Percentiles rank a stretch among this genome's conserved stretches.
These are phyloP conservation scores for Zygotorulaspora danielsina DNA, from an alignment of 805 yeast genomes.

Conservation along the genomic window DNA sequence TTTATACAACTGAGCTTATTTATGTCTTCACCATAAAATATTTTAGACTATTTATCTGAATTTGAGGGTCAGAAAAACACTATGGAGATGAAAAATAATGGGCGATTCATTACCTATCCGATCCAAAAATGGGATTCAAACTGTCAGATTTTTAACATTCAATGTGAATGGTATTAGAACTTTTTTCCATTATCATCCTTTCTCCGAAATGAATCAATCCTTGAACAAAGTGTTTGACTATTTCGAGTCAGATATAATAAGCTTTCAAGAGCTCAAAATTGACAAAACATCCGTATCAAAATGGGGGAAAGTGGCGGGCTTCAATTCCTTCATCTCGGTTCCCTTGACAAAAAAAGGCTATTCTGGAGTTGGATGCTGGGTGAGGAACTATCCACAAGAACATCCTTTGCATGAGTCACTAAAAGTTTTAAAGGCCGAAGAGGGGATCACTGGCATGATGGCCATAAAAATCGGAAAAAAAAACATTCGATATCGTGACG, in stretches of 20 bases:
- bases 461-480: constrained; percentile 22
- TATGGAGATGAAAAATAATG: too few species aligned
- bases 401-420: constrained; percentile 44
- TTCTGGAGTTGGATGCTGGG: constrained; percentile 85
- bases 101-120: too few species aligned
- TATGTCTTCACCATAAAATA: too few species aligned
- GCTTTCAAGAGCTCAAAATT: constrained; percentile 82
- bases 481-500: constrained; percentile 24
- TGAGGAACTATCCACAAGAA: constrained; percentile 45
- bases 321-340: constrained; percentile 60
- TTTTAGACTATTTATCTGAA: too few species aligned
- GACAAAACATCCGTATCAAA: constrained; percentile 43
- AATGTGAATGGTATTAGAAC: constrained; percentile 85
- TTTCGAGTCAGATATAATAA: constrained; percentile 68
- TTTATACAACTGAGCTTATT: too few species aligned
- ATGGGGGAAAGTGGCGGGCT: constrained; percentile 53
- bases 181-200: constrained; percentile 76
- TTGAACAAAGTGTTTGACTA: constrained; percentile 43
- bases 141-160: constrained; percentile 58
- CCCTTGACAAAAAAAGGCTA: constrained; percentile 75
- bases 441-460: constrained; percentile 76
- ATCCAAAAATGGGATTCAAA: constrained; percentile 2
- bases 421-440: constrained; percentile 71
- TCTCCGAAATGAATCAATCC: constrained; percentile 49
- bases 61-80: too few species aligned